These are phyloP conservation scores for Lecanicillium sp. DNA, from an alignment of 2,329 filamentous ascomycete species.

Conservation along the genomic window DNA sequence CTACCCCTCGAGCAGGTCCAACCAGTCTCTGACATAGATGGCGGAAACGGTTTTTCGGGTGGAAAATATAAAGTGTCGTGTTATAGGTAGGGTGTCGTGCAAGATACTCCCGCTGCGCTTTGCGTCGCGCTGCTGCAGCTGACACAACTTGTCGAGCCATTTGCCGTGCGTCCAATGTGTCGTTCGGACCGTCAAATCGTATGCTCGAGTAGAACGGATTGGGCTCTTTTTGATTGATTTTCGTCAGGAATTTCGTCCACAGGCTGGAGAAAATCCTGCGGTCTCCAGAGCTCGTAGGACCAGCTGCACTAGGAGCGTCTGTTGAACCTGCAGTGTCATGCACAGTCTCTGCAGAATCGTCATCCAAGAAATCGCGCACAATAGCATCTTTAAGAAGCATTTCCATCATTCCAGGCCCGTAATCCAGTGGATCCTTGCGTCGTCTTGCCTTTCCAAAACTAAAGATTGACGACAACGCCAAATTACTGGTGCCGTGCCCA, in stretches of 20 bases:
- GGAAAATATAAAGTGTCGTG: constrained; percentile 81
- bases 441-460: constrained; percentile 50
- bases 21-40: constrained; percentile 82
- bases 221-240: constrained; percentile 60
- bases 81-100: constrained; percentile 85
- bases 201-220: constrained; percentile 89
- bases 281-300: too few relatives aligned
- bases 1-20: constrained; percentile 77
- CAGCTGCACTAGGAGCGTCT: not conserved
- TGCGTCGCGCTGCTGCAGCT: constrained; percentile 73
- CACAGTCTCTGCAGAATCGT: constrained; percentile 31
- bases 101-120: constrained; percentile 85
- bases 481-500: constrained; percentile 60
- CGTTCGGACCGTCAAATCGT: constrained; percentile 62
- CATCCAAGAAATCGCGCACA: constrained; percentile 88
- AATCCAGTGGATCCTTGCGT: constrained; percentile 77
- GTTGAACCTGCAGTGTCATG: constrained; percentile 18
- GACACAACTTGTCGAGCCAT: constrained; percentile 88
- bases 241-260: constrained; percentile 51
- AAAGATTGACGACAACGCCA: constrained; percentile 67
- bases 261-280: constrained; percentile 39
- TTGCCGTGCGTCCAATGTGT: constrained; percentile 72
- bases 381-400: constrained; percentile 96
- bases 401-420: constrained; percentile 84
- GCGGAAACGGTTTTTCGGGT: constrained; percentile 67